phyloP scores from a whole-genome alignment of 2,329 filamentous ascomycete genomes.

The Colletotrichum sojae region DNA sequence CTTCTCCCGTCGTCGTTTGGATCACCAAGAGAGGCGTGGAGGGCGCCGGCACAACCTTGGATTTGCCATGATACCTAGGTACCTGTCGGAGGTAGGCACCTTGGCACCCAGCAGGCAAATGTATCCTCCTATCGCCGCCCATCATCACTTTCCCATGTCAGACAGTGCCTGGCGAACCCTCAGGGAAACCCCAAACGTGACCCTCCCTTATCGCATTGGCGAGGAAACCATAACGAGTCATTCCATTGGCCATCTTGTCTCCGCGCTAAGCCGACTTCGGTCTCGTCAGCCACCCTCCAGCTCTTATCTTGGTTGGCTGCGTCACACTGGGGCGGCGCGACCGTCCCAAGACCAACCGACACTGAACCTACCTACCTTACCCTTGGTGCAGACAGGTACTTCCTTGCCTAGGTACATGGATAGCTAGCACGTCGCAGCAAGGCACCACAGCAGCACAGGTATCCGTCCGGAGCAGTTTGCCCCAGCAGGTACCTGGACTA shows the following conservation, averaged over 20 bases:
- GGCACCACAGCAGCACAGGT: too few species aligned
- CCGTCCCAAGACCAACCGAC: constrained; percentile 29
- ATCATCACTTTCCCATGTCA: constrained; percentile 35
- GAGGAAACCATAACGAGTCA: constrained; percentile 46
- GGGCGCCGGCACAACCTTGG: too few species aligned
- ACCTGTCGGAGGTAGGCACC: neutral
- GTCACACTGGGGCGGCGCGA: constrained; percentile 41
- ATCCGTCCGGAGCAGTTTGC: too few species aligned
- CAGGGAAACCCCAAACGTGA: constrained; percentile 40
- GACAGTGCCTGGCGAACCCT: constrained; percentile 18
- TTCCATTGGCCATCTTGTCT: constrained; percentile 43
- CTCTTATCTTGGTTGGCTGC: constrained; percentile 43
- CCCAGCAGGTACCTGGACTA: neutral
- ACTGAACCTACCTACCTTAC: constrained; percentile 1
- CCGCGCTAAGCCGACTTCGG: constrained; percentile 46
- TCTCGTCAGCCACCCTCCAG: constrained; percentile 41
- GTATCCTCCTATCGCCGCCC: constrained; percentile 22
- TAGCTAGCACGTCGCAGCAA: too few species aligned
- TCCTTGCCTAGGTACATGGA: neutral
- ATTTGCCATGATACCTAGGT: neutral
- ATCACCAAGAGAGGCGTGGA: too few species aligned
- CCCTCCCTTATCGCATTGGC: constrained; percentile 46
- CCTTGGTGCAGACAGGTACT: neutral
- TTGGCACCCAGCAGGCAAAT: neutral
- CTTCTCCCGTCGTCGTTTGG: too few species aligned